Base-by-base conservation (phyloP, 2,329 filamentous ascomycete species). In the Monilinia vaccinii-corymbosi region DNA sequence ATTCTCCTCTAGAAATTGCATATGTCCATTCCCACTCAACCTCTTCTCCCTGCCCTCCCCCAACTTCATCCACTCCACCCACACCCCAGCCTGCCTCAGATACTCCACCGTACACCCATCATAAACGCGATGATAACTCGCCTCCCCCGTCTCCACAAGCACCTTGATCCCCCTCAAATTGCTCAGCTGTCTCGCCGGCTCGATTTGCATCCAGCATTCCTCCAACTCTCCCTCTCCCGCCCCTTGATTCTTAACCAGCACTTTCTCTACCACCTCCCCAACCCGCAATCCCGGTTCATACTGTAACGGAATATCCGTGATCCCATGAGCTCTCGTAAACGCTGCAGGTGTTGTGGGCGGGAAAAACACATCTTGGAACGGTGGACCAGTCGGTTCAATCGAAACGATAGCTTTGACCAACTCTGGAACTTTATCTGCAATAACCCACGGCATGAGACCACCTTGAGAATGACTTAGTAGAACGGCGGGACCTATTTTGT, bases 1-100 rank as follows among this genome's bases (percentile, higher is more conserved):
- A 64, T 80, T 80, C 70, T 73, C 74, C 70, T 79, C 77, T 70
- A 79, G 68, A 61, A 79, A 78, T 60, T 77, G 73, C 73, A 79
- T 74, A 68, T 79, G 77, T 0, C 75, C 76, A 60, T 79, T 79
- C 9, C 77, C 78, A 42, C 69, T 63, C 40, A 79, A 72, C 4
- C 75, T 23, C 18, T 16, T 21, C 50, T 52, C 23, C 36, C 31
- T 25, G 16, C 67, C 65, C 34, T 75, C 69, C 7, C 61, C 71
- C 25, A 79, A 70, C 64, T 71, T 69, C 44, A 77, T 38, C 62
- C 74, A 71, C 56, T 74, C 65, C 28, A 34, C 70, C 62, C 28
- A 66, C 63, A 64, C 72, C 69, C 77, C 77, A 5, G 76, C 78
- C 67, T 79, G 77, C 52, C 68, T 67, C 34, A 80, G 67, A 60